Conservation (phyloP, 306 rosid species). For the Mimosa bimucronata region DNA sequence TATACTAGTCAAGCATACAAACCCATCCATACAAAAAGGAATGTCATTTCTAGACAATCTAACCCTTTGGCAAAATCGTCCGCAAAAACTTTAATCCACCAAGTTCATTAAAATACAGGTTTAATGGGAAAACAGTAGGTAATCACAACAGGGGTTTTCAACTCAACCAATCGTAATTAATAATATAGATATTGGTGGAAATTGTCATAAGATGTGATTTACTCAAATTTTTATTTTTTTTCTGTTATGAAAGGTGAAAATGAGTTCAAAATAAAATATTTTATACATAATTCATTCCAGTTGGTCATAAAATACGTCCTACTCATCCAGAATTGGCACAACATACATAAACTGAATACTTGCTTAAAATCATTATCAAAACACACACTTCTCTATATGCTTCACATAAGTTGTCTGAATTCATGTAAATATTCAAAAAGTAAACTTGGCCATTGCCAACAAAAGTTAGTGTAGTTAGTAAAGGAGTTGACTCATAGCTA, state of each 20-base stretch:
- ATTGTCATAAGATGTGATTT: not conserved
- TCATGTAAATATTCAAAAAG: not conserved
- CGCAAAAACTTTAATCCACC: no score
- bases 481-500: no score
- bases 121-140: no score
- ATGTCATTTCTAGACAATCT: no score
- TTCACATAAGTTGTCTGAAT: conserved; percentile 13
- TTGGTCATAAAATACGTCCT: conserved; percentile 16
- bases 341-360: not conserved
- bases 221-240: not conserved
- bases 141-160: no score
- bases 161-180: no score
- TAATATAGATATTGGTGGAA: not conserved
- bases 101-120: no score
- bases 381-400: not conserved
- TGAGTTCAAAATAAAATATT: not conserved
- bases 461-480: no score
- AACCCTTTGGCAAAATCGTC: no score
- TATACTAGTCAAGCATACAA: no score
- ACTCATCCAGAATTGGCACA: not conserved
- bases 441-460: no score
- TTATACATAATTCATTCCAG: not conserved
- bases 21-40: no score
- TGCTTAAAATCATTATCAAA: conserved; percentile 13
- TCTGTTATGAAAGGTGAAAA: not conserved